Base-by-base conservation (phyloP, 148 eudicot species). In the Rhododendron henanense region DNA sequence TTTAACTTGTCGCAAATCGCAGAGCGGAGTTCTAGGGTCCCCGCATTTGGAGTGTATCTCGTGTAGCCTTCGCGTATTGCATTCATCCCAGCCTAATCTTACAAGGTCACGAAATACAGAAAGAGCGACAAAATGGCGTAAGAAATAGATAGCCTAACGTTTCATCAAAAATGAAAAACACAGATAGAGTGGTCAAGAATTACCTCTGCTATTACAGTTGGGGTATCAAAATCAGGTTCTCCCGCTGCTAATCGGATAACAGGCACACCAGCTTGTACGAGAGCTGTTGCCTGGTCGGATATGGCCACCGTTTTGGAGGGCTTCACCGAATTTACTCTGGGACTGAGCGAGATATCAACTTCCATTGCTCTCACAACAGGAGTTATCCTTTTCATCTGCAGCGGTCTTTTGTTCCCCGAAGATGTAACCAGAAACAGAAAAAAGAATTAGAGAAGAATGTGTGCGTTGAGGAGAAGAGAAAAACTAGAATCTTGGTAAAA, bases 201-300 rank as follows among this genome's bases (percentile, higher is more conserved):
- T 57, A 96, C 99, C 98, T 96, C 98, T 45, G 94, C 93, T 78
- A 95, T 93, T 71, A 88, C 90, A 25, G 93, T 79, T 73, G 98
- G 99, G 28, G 99, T 96, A 89, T 95, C 96, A 91, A 96, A 96
- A 88, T 96, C 98, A 78, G 99, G 98, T 85, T 96, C 98, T 81
- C 99, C 98, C 19, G 98, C 99, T 16, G 99, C 97, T 86, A 96
- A 88, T 77, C 95, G 90, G 75, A 96, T 95, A 69, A 96, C 98
- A 79, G 99, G 99, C 69, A 96, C 96, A 57, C 98, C 98, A 90
- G 98, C 97, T 92, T 94, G 98, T 73, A 90, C 96, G 88, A 96
- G 98, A 63, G 99, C 97, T 75, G 94, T 94, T 82, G 99, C 99
- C 84, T 94, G 97, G 85, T 96, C 99, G 19, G 96, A 94, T 79